Evolutionary conservation across 495 filamentous ascomycete genomes (phyloP).

Genomic region (Hypoxylon subgilvum): DNA sequence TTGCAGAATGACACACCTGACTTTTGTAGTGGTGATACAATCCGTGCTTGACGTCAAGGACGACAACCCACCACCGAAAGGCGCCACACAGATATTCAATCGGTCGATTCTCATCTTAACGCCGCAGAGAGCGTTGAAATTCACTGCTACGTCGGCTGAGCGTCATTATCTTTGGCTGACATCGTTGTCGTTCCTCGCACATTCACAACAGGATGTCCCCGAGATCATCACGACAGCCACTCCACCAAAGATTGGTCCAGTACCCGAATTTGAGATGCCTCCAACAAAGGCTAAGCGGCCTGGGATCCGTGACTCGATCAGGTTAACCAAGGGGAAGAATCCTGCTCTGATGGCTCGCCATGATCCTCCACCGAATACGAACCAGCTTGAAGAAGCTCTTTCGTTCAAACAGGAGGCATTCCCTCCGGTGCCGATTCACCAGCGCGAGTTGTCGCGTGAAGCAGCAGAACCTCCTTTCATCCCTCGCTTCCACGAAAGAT

Average conservation of each 20-base stretch:
- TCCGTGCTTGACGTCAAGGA: slow-evolving; percentile 97
- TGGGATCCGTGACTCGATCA: slow-evolving; percentile 88
- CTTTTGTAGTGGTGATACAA: slow-evolving; percentile 79
- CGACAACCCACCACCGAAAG: slow-evolving; percentile 85
- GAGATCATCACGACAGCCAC: slow-evolving; percentile 68
- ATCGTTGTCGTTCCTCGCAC: slow-evolving; percentile 89
- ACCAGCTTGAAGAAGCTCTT: slow-evolving; percentile 32
- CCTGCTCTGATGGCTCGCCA: slow-evolving; percentile 49
- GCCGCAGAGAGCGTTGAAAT: slow-evolving; percentile 91
- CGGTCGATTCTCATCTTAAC: slow-evolving; percentile 95
- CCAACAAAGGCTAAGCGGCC: slow-evolving; percentile 54
- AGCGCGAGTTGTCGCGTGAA: slow-evolving; percentile 51
- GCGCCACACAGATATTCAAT: slow-evolving; percentile 71
- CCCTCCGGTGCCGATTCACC: slow-evolving; percentile 41
- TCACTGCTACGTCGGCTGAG: slow-evolving; percentile 81
- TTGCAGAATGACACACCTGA: slow-evolving; percentile 1
- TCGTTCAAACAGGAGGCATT: slow-evolving; percentile 25
- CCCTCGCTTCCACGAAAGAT: slow-evolving; percentile 70
- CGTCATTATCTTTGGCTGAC: slow-evolving; percentile 96
- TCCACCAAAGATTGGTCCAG: slow-evolving; percentile 51
- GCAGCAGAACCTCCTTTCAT: slow-evolving; percentile 80
- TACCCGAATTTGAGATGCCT: slow-evolving; percentile 56
- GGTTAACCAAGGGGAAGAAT: slow-evolving; percentile 80
- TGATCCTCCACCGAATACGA: slow-evolving; percentile 13
- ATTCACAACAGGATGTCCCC: slow-evolving; percentile 75